A percentile compares a stretch with the other conserved stretches of the same genome.
Evolutionary conservation across 805 yeast species (phyloP).

Genomic region (Sugiyamaella marilandica): DNA sequence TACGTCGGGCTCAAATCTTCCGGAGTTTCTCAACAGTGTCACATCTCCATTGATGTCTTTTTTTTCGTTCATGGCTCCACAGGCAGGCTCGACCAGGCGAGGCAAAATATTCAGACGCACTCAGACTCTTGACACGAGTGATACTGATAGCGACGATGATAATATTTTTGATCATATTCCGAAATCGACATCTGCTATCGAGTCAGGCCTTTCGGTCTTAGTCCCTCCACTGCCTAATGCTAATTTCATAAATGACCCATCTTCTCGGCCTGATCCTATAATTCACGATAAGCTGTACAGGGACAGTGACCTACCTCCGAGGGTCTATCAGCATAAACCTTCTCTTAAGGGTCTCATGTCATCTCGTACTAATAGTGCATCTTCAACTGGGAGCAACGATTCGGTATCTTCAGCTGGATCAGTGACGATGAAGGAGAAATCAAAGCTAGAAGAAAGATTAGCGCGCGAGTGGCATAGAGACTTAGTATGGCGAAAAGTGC

Average conservation of each 20-base stretch:
- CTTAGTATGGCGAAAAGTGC: constrained; percentile 86
- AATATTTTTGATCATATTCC: constrained; percentile 37
- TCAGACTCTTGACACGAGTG: constrained; percentile 21
- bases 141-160: constrained; percentile 17
- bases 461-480: constrained; percentile 85
- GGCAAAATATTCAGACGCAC: constrained; percentile 27
- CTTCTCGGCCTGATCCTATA: constrained; percentile 56
- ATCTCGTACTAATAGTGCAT: constrained; percentile 2
- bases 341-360: constrained; percentile 3
- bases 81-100: constrained; percentile 23
- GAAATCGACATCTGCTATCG: constrained; percentile 61
- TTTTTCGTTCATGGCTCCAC: constrained; percentile 31
- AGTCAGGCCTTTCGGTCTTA: constrained; percentile 71
- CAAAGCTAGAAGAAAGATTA: constrained; percentile 63
- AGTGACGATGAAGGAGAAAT: constrained; percentile 27
- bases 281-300: constrained; percentile 77
- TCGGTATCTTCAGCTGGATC: constrained; percentile 6
- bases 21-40: constrained; percentile 12
- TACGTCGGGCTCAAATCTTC: constrained; percentile 3
- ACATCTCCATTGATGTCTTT: constrained; percentile 20
- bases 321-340: constrained; percentile 30
- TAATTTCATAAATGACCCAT: constrained; percentile 64
- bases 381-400: background rate
- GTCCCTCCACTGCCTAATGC: constrained; percentile 76
- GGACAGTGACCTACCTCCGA: constrained; percentile 61